Evolutionary conservation across 2,329 filamentous ascomycete species (phyloP).

Genomic region (Volutella citrinella): DNA sequence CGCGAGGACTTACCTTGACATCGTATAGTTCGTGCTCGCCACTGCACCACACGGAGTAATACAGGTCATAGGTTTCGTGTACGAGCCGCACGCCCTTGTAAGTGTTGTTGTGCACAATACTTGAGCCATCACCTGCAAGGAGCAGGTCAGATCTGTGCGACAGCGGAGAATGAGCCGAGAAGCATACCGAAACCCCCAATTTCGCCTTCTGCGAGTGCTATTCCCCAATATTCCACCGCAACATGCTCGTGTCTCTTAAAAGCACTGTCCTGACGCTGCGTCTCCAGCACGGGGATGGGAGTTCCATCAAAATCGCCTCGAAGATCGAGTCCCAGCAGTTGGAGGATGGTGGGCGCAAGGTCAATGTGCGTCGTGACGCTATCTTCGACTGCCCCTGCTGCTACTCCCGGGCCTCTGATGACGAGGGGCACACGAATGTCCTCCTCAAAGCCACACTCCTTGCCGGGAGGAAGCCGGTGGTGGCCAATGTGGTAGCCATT

Average conservation of each 20-base stretch:
- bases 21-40: conserved; percentile 48
- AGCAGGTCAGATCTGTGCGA: too few species aligned
- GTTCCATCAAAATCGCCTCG: conserved; percentile 55
- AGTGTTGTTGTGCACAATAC: conserved; percentile 40
- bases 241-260: conserved; percentile 47
- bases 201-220: conserved; percentile 28
- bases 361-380: conserved; percentile 61
- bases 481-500: conserved; percentile 62
- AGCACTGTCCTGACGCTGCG: conserved; percentile 43
- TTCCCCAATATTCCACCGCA: conserved; percentile 52
- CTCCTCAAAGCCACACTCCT: conserved; percentile 56
- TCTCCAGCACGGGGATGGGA: conserved; percentile 43
- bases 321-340: conserved; percentile 37
- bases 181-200: conserved; percentile 23
- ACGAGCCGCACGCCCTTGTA: conserved; percentile 52
- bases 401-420: conserved; percentile 53
- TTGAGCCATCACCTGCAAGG: conserved; percentile 20
- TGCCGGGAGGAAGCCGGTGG: conserved; percentile 56
- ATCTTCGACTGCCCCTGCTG: conserved; percentile 35
- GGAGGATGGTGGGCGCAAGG: conserved; percentile 58
- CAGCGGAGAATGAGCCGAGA: neutral
- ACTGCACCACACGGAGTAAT: conserved; percentile 56
- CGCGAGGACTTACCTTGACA: conserved; percentile 48
- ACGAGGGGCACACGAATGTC: conserved; percentile 58
- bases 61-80: conserved; percentile 46